Conservation (phyloP, 768 basidiomycete species). For the Tephrocybe sp. region DNA sequence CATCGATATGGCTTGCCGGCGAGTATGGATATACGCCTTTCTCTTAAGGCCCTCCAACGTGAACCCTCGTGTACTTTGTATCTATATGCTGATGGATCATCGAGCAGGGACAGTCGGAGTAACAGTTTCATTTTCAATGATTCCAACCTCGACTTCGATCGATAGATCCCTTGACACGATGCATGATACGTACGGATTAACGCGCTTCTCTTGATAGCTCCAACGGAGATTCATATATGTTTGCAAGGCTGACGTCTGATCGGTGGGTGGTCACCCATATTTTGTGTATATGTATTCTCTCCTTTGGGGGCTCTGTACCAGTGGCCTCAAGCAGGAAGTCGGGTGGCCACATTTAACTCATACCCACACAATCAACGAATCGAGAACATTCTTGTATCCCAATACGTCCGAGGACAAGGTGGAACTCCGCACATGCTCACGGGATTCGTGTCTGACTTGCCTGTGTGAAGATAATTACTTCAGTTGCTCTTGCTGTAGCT, state of each 20-base stretch:
- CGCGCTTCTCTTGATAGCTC: constrained; percentile 1
- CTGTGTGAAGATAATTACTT: not conserved
- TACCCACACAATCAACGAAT: not conserved
- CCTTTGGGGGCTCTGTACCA: too few species aligned
- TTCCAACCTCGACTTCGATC: constrained; percentile 7
- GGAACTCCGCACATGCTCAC: not conserved
- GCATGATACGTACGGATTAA: constrained; percentile 2
- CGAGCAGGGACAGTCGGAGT: not conserved
- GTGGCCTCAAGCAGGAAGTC: not conserved
- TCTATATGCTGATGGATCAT: not conserved
- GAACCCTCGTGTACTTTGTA: not conserved
- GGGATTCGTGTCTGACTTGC: not conserved
- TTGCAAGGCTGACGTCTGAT: too few species aligned
- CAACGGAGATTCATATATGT: not conserved
- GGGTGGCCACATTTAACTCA: not conserved
- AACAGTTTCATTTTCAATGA: not conserved
- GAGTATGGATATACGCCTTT: not conserved
- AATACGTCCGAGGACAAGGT: not conserved
- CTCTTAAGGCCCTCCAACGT: not conserved
- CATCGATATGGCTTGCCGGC: not conserved
- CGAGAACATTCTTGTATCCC: not conserved
- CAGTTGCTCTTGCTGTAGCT: too few species aligned
- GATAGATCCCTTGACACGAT: constrained; percentile 5
- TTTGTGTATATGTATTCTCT: too few species aligned
- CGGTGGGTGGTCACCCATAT: too few species aligned